Conservation (phyloP, 2,329 filamentous ascomycete species). For the Aspergillus eucalypticola region DNA sequence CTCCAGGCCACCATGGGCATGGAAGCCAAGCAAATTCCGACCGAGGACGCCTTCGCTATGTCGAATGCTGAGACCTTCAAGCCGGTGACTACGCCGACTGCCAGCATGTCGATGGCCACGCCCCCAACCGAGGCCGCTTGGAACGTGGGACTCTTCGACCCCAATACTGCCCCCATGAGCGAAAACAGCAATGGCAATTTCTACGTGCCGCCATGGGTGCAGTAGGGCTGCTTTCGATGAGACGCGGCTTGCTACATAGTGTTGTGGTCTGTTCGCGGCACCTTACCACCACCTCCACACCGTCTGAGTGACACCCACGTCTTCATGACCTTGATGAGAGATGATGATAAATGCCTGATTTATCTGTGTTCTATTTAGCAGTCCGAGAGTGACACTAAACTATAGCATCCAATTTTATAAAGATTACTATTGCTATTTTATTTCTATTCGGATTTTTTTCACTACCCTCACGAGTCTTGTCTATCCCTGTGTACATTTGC, state of each 20-base stretch:
- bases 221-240: conserved; percentile 18
- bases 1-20: conserved; percentile 41
- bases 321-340: conserved; percentile 48
- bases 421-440: conserved; percentile 9
- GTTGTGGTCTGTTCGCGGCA: conserved; percentile 30
- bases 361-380: conserved; percentile 35
- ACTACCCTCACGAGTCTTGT: not conserved
- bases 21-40: conserved; percentile 34
- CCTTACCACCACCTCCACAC: conserved; percentile 43
- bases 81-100: conserved; percentile 21
- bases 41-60: conserved; percentile 33
- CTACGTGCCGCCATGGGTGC: conserved; percentile 35
- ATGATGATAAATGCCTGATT: conserved; percentile 46
- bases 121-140: conserved; percentile 36
- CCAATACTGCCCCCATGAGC: conserved; percentile 32
- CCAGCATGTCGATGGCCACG: conserved; percentile 25
- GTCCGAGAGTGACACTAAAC: conserved; percentile 32
- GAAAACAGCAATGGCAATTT: conserved; percentile 27
- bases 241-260: conserved; percentile 20
- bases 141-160: conserved; percentile 35
- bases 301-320: conserved; percentile 31
- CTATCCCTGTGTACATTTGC: not conserved
- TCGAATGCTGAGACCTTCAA: conserved; percentile 27
- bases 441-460: not conserved
- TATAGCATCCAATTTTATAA: conserved; percentile 36